Base-by-base conservation (phyloP, 1,139 yeast species). In the Eremothecium sinecaudum region DNA sequence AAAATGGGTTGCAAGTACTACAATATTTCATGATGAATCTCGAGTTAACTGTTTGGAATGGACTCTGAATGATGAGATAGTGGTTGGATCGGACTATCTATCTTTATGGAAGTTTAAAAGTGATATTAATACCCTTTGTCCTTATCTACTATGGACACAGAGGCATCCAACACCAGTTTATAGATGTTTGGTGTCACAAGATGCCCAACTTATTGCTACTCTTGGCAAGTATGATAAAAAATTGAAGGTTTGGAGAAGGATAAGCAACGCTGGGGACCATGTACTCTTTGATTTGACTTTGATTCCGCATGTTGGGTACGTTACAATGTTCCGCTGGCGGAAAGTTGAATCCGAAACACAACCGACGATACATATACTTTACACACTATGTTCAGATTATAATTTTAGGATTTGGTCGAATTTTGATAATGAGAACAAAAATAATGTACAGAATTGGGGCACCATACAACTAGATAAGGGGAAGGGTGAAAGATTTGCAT, bases 241-340 rank as follows among this genome's bases (percentile, higher is more conserved):
- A 10, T 75, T 82, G 21, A 83, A 82, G 51, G 67, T 86, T 4
- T 87, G 95, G 94, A 68, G 77, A 33, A 63, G 96, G 30, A 64
- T 77, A 3, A 72, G 79, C 9, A 81, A 77, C 48, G 45, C 56
- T 26, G 90, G 82, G 9, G 79, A 73, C 16, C 69, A 71, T 37
- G 71, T 81, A 3, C 66, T 75, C 17, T 86, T 84, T 54, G 94
- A 81, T 48, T 63, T 84, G 44, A 62, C 75, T 0, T 79, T 81
- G 48, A 58, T 84, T 16, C 69, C 73, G 10, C 94, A 82, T 49
- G 75, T 79, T 0, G 53, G 68, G 1, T 67, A 69, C 37, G 73
- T 86, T 2, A 64, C 74, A 0, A 64, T 66, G 28, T 54, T 73
- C 18, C 59, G 73, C 35, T 78, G 84, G 84, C 67, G 73, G 39